Evolutionary conservation across 768 basidiomycete species (phyloP), one percentile per base, ranked within the genome.

Genomic region (Termitomyces titanicus): DNA sequence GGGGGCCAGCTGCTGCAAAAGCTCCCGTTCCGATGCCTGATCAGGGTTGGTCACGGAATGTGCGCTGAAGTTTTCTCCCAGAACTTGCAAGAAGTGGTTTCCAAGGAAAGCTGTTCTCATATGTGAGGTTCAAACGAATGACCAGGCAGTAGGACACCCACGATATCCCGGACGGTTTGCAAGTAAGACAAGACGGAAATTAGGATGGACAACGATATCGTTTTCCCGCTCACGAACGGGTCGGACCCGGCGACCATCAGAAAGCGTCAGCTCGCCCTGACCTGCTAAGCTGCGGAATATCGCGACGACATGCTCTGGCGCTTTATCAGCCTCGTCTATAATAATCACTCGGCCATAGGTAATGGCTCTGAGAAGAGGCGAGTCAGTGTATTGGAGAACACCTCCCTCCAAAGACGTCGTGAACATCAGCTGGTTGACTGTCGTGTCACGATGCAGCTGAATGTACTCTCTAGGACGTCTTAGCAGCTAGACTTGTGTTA

Each of bases 291-390:
- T 85, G 27, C 83, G 74, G 78, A 88, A 86, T 48, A 88, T 79
- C 7, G 85, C 84, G 20, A 86, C 84, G 48, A 88, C 85, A 56
- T 88, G 84, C 62, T 88, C 85, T 8, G 85, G 83, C 8, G 85
- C 85, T 67, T 88, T 88, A 68, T 88, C 85, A 4, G 84, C 85
- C 61, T 88, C 85, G 63, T 88, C 85, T 46, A 86, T 79, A 62
- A 88, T 79, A 57, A 88, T 83, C n/a, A 83, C 73, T 9, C 85
- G 81, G 0, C 85, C 85, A 58, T 72, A 73, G 17, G 70, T 76
- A 53, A 86, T 82, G 2, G 84, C 85, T 22, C 84, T 79, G 9
- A 88, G 76, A 25, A 88, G 78, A 27, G 85, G 85, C 3, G 85
- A 88, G 62, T 86, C 84, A 1, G 75, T 81, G 60, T 85, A 82